Conservation (phyloP, 352 stramenopile species). For the Peronospora tabacina region DNA sequence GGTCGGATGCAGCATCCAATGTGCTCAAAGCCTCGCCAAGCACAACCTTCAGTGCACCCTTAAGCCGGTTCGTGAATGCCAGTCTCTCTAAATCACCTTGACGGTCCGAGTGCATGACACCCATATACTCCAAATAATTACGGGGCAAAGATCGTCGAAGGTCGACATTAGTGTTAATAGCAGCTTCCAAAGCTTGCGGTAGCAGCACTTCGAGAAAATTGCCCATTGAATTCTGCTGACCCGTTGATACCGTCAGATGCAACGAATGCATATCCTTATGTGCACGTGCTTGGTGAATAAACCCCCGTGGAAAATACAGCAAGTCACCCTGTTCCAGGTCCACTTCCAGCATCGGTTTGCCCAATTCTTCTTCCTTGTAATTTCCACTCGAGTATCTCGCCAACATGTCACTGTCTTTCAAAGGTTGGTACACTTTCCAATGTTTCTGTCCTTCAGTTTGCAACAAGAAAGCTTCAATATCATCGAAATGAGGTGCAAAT, state of each 20-base stretch:
- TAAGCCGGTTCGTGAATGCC: constrained; percentile 47
- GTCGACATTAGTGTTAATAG: constrained; percentile 48
- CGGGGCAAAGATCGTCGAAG: constrained; percentile 72
- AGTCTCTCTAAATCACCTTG: constrained; percentile 36
- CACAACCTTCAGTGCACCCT: constrained; percentile 50
- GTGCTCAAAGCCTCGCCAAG: constrained; percentile 60
- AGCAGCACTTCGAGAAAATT: constrained; percentile 70
- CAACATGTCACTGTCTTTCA: constrained; percentile 47
- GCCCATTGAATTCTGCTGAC: constrained; percentile 76
- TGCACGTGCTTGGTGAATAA: constrained; percentile 79
- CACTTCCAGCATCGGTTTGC: constrained; percentile 68
- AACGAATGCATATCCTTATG: constrained; percentile 61
- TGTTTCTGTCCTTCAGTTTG: constrained; percentile 90
- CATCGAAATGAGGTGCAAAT: constrained; percentile 96
- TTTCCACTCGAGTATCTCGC: constrained; percentile 67
- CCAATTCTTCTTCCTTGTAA: constrained; percentile 67
- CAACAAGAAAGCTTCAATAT: constrained; percentile 94
- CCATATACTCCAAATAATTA: constrained; percentile 87
- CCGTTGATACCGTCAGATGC: constrained; percentile 86
- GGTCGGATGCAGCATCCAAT: constrained; percentile 63
- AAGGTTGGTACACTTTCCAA: constrained; percentile 87
- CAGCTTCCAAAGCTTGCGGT: constrained; percentile 46
- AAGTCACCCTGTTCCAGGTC: constrained; percentile 80
- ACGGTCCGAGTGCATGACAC: constrained; percentile 77
- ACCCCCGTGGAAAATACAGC: constrained; percentile 88